phyloP scores from a whole-genome alignment of 768 basidiomycete genomes.

The Termitomyces sp. region DNA sequence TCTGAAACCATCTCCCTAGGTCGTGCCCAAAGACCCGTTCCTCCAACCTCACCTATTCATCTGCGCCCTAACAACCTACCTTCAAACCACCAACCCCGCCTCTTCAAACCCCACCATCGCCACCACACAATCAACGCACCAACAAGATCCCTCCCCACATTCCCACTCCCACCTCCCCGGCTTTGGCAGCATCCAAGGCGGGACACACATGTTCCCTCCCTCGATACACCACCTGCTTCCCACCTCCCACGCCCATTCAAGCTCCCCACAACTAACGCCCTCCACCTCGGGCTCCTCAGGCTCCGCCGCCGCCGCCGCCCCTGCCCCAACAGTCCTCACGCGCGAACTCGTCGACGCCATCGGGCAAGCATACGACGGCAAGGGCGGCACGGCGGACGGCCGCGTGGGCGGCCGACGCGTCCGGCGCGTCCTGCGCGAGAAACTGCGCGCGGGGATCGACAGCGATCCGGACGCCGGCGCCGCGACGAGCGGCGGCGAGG shows the following conservation, averaged over 20 bases:
- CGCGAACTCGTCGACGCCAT: slow-evolving; percentile 46
- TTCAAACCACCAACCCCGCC: slow-evolving; percentile 21
- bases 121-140: slow-evolving; percentile 7
- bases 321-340: slow-evolving; percentile 30
- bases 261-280: slow-evolving; percentile 3
- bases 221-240: slow-evolving; percentile 4
- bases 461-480: slow-evolving; percentile 20
- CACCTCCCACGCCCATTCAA: slow-evolving; percentile 6
- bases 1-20: slow-evolving; percentile 11
- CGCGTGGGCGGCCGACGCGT: slow-evolving; percentile 47
- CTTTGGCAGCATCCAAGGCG: not conserved
- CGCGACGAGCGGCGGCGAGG: slow-evolving; percentile 21
- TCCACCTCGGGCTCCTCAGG: slow-evolving; percentile 5
- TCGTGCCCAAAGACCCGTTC: slow-evolving; percentile 76
- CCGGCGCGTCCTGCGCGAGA: slow-evolving; percentile 52
- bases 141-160: slow-evolving; percentile 7
- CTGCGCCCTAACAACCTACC: slow-evolving; percentile 40
- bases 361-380: slow-evolving; percentile 44
- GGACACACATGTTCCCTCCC: slow-evolving; percentile 3
- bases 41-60: slow-evolving; percentile 61
- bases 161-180: slow-evolving; percentile 5
- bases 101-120: slow-evolving; percentile 11
- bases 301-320: slow-evolving; percentile 13
- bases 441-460: slow-evolving; percentile 33
- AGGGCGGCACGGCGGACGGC: slow-evolving; percentile 42